A percentile compares a stretch with the other conserved stretches of the same genome.
phyloP scores from a whole-genome alignment of 148 eudicot species.

The Euryodendron excelsum region DNA sequence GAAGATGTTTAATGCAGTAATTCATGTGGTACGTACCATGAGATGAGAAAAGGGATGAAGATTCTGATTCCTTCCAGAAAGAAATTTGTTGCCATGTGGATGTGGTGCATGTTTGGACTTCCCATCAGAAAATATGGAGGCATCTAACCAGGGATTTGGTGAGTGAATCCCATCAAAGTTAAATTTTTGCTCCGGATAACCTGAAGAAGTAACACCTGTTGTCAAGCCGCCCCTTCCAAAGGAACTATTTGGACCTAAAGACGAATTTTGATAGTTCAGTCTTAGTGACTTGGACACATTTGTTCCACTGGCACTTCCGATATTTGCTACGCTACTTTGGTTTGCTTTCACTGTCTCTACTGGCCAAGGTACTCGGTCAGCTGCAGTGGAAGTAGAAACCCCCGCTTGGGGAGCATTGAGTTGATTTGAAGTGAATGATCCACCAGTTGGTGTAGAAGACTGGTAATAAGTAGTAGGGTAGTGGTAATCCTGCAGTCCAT shows the following conservation, averaged over 20 bases:
- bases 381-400: neutral
- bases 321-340: neutral
- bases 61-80: slow-evolving; percentile 41
- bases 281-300: neutral
- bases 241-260: slow-evolving; percentile 9
- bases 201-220: neutral
- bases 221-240: neutral
- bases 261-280: neutral
- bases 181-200: neutral
- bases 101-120: slow-evolving; percentile 19
- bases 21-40: slow-evolving; percentile 39
- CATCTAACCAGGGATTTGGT: slow-evolving; percentile 7
- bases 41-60: slow-evolving; percentile 32
- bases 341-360: neutral
- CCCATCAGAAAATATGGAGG: slow-evolving; percentile 10
- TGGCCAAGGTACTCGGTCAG: slow-evolving; percentile 1
- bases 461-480: slow-evolving; percentile 6
- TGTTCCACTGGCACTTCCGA: neutral
- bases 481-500: neutral
- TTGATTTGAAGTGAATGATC: neutral
- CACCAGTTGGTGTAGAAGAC: neutral
- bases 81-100: slow-evolving; percentile 23
- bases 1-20: neutral
- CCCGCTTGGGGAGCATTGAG: neutral
- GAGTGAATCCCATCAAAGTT: neutral